A percentile compares a stretch with the other conserved stretches of the same genome.
Conservation (phyloP, 768 basidiomycete genomes). For the Sarcodon aspratus region DNA sequence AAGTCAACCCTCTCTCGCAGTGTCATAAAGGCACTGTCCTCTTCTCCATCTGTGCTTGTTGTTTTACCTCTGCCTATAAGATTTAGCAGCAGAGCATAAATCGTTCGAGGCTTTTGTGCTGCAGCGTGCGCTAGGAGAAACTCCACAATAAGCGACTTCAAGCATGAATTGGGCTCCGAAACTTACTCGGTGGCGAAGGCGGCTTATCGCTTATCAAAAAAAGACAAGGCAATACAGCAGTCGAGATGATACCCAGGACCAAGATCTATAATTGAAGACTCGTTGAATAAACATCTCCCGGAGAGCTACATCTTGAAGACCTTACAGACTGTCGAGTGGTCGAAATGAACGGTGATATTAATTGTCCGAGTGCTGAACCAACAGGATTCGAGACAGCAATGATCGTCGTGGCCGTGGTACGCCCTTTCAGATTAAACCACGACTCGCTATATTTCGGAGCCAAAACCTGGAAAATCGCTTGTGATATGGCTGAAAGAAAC, state of each 20-base stretch:
- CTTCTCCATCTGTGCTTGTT: too few relatives aligned
- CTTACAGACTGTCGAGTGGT: conserved; percentile 43
- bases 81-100: conserved; percentile 9
- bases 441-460: conserved; percentile 74
- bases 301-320: conserved; percentile 1
- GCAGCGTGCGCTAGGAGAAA: conserved; percentile 46
- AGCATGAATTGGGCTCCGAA: neutral
- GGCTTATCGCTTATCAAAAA: conserved; percentile 52
- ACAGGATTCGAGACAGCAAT: conserved; percentile 58
- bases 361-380: conserved; percentile 62
- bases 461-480: conserved; percentile 67
- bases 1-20: conserved; percentile 63
- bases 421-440: conserved; percentile 70
- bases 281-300: neutral
- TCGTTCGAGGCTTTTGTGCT: conserved; percentile 21
- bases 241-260: conserved; percentile 60
- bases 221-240: conserved; percentile 44
- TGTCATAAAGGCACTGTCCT: conserved; percentile 40
- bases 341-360: conserved; percentile 55
- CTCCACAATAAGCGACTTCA: neutral
- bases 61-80: too few relatives aligned
- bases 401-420: conserved; percentile 70
- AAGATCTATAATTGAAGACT: conserved; percentile 40
- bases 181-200: conserved; percentile 69
- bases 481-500: conserved; percentile 53